phyloP scores from a whole-genome alignment of 73 alveolate genomes.

The Paraurostyla sp. region DNA sequence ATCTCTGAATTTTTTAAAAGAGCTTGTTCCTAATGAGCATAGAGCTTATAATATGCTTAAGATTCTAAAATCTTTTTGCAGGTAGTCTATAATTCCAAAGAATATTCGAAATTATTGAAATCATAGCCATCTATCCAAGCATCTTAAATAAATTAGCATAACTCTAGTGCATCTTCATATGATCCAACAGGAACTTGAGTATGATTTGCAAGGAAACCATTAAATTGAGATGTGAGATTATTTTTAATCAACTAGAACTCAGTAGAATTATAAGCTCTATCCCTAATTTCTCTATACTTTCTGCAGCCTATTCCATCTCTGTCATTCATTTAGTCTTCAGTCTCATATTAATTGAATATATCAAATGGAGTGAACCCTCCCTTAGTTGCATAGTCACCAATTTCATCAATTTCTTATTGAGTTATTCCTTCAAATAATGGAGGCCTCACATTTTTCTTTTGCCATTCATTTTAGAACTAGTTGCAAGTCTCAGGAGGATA shows the following conservation, averaged over 20 bases:
- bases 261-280: neutral
- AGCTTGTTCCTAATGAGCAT: neutral
- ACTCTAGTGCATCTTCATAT: constrained; percentile 39
- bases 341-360: constrained; percentile 32
- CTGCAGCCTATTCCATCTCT: constrained; percentile 45
- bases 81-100: neutral
- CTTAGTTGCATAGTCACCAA: constrained; percentile 45
- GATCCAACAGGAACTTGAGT: neutral
- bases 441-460: constrained; percentile 56
- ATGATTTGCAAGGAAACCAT: neutral
- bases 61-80: constrained; percentile 41
- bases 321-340: constrained; percentile 47
- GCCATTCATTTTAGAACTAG: constrained; percentile 53
- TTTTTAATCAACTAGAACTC: constrained; percentile 16
- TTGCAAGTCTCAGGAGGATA: constrained; percentile 63
- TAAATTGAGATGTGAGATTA: neutral
- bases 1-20: neutral
- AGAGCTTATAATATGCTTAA: constrained; percentile 1
- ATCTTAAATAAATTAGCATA: constrained; percentile 27
- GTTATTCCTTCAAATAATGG: constrained; percentile 50
- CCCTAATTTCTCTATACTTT: constrained; percentile 27
- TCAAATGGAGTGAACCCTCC: constrained; percentile 57
- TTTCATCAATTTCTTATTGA: neutral
- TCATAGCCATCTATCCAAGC: constrained; percentile 58
- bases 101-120: neutral